Evolutionary conservation across 2,329 filamentous ascomycete genomes (phyloP).

Genomic region (Geosmithia putterillii): DNA sequence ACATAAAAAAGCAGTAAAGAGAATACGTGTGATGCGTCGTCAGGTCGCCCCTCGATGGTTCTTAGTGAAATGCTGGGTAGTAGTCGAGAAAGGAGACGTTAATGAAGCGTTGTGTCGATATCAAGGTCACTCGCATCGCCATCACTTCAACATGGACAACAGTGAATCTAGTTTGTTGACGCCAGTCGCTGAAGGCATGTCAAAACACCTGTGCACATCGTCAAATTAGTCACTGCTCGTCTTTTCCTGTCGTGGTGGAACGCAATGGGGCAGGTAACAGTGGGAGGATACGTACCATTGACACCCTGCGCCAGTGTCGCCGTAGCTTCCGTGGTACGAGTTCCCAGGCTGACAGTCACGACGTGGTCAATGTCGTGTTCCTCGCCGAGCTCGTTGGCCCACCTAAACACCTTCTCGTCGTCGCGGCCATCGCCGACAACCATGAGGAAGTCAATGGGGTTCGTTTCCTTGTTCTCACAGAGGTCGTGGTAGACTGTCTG

Average conservation of each 20-base stretch:
- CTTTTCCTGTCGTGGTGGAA: neutral
- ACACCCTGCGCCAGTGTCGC: conserved; percentile 84
- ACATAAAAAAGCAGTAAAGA: neutral
- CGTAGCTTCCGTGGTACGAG: conserved; percentile 76
- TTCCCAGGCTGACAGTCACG: conserved; percentile 73
- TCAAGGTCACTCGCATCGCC: neutral
- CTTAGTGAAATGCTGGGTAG: neutral
- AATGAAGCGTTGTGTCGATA: neutral
- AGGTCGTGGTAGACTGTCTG: conserved; percentile 56
- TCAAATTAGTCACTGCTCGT: neutral
- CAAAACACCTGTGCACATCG: conserved; percentile 21
- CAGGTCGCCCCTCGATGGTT: neutral
- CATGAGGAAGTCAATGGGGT: conserved; percentile 68
- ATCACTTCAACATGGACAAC: too few relatives aligned
- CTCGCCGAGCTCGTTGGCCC: conserved; percentile 69
- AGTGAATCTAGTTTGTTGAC: neutral
- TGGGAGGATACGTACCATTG: conserved; percentile 59
- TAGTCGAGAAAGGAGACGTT: neutral
- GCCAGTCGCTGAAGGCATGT: conserved; percentile 29
- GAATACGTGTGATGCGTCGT: neutral
- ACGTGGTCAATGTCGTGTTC: conserved; percentile 32
- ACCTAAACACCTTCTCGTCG: conserved; percentile 86
- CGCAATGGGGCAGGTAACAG: neutral
- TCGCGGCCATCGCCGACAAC: conserved; percentile 85
- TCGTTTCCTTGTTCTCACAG: conserved; percentile 21